Conservation (phyloP, 2,329 filamentous ascomycete genomes). For the Claviceps pazoutovae region DNA sequence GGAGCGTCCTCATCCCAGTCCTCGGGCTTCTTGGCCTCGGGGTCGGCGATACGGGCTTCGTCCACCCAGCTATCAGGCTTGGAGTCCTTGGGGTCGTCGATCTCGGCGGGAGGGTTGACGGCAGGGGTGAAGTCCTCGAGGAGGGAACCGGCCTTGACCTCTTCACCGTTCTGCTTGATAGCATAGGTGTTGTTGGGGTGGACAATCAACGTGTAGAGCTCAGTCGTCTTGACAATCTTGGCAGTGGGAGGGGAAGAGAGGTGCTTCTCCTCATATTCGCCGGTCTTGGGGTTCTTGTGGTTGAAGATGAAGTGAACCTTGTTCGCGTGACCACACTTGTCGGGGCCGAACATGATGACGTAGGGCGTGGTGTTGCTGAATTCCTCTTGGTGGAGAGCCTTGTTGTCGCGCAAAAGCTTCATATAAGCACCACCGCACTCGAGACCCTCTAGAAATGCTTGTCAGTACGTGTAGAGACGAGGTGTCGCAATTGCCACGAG, state of each 20-base stretch:
- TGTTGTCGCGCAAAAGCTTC: slow-evolving; percentile 97
- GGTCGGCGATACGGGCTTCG: slow-evolving; percentile 77
- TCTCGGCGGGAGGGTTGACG: slow-evolving; percentile 92
- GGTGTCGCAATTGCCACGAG: no score
- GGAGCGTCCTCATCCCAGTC: slow-evolving; percentile 99
- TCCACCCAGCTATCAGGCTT: slow-evolving; percentile 98
- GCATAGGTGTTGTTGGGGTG: slow-evolving; percentile 91
- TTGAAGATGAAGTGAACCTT: slow-evolving; percentile 99
- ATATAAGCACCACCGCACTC: slow-evolving; percentile 98
- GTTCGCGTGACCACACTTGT: slow-evolving; percentile 98
- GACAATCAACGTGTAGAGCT: slow-evolving; percentile 93
- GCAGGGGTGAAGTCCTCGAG: slow-evolving; percentile 84
- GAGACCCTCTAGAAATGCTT: slow-evolving; percentile 53
- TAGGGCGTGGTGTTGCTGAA: slow-evolving; percentile 97
- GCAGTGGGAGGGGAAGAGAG: slow-evolving; percentile 70
- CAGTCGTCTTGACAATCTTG: slow-evolving; percentile 78
- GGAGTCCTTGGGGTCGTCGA: slow-evolving; percentile 82
- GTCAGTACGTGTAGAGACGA: neutral
- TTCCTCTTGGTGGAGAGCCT: slow-evolving; percentile 90
- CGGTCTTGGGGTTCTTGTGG: slow-evolving; percentile 99
- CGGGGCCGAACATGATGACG: slow-evolving; percentile 98
- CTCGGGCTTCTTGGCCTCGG: slow-evolving; percentile 87
- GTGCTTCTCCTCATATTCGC: slow-evolving; percentile 99
- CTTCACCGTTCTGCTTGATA: slow-evolving; percentile 82
- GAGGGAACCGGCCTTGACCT: slow-evolving; percentile 77